Base-by-base conservation (phyloP, 2,329 filamentous ascomycete species). In the Beauveria bassiana region DNA sequence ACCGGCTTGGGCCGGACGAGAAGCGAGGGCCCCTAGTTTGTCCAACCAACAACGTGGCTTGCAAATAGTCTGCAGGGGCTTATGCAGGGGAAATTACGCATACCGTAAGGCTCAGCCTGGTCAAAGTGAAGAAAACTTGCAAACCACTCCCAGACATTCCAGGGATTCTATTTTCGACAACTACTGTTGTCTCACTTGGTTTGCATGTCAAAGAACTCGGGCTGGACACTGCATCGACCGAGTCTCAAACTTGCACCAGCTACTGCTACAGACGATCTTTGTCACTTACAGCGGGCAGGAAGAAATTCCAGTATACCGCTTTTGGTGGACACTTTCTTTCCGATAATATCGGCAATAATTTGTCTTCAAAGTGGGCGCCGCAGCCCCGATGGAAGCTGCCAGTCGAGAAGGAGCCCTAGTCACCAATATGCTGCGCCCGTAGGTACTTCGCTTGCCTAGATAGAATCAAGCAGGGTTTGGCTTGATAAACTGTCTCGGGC, bases 61-160 rank as follows among this genome's bases (percentile, higher is more conserved):
- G 50, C 40, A 60, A 59, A 53, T 60, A 60, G 50, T 50, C 14
- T 43, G 18, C 50, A 40, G 28, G 24, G 50, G 42, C 58, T 60
- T 47, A 46, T 60, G 58, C 58, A 60, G 58, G 58, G 58, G 58
- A 54, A 54, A 60, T 60, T 46, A 22, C 49, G 28, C 50, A 28
- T 26, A 9, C 24, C 18, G 5, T 31, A 16, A 31, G 22, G 16
- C 24, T 51, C 9, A 16, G 34, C 34, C 34, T 38, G 34, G 5
- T 38, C 34, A 38, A 14, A 38, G 5, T 6, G 12, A 38, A 38
- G 34, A 38, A 38, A 6, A 16, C 16, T 14, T 38, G 34, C 34
- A 14, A 16, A 16, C 34, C 5, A 14, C 31, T 34, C 31, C 12
- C 31, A 34, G 31, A 34, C 12, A 34, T 34, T 12, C 31, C 5